Evolutionary conservation across 257 asterid species (phyloP), one percentile per base, ranked within the genome.

Genomic region (Solanum acaule): DNA sequence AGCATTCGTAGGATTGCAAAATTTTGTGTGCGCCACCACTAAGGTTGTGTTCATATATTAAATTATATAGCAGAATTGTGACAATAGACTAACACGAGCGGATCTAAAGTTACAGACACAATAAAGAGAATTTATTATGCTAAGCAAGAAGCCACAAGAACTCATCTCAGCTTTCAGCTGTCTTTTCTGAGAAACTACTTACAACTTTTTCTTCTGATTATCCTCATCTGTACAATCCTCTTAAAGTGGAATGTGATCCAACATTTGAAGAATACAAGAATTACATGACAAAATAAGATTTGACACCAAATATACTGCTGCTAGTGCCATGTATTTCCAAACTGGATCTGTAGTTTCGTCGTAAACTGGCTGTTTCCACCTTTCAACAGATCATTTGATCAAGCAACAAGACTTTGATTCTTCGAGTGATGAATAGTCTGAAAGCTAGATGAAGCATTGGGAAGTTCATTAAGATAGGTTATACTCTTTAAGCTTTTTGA

Each of bases 171-270:
- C 90, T 84, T 89, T 87, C 23, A 90, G 90, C 89, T 87, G 89
- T 82, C 86, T 82, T 82, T 29, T 49, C 89, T 91, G 85, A 84
- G 76, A 88, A 88, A 25, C 88, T 87, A 86, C 84, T 87, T 70
- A 88, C 75, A 92, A 90, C 33, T 65, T 88, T 72, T 75, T 29
- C 63, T 37, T 35, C 87, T 49, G 90, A 89, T 92, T 89, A 90
- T 89, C 86, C 91, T 91, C 92, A 88, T 83, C 94, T 94, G 92
- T 92, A 93, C 97, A 93, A 86, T 90, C 94, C 92, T 90, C 92
- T 87, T 89, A 87, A 76, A 92, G 88, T 91, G 85, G 83, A 90
- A 87, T 70, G 70, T 67, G 91, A 91, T 40, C 86, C 84, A 89
- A 85, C 16, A 87, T 2, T 56, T 42, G 88, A 78, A 88, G 86